Evolutionary conservation across 345 rosid genomes (phyloP).

Genomic region (Geranium rotundifolium): DNA sequence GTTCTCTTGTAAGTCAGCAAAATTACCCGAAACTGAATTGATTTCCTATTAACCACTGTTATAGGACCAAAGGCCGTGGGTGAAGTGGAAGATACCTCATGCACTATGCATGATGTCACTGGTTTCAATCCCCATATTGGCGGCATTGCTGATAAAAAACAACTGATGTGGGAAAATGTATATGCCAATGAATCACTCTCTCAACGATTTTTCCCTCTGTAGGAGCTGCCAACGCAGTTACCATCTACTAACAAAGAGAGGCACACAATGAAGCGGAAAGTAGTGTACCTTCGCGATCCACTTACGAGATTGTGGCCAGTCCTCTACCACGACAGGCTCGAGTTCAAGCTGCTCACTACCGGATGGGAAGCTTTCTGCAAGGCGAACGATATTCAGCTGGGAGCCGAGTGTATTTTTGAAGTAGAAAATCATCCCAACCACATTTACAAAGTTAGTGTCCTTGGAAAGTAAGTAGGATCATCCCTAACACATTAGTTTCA

Average conservation of each 20-base stretch:
- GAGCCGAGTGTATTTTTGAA: conserved; percentile 24
- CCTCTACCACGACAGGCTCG: conserved; percentile 13
- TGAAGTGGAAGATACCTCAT: too few relatives aligned
- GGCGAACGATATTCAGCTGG: conserved; percentile 19
- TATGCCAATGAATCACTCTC: too few relatives aligned
- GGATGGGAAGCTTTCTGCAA: conserved; percentile 28
- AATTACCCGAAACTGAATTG: too few relatives aligned
- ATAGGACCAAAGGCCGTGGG: too few relatives aligned
- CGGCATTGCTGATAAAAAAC: too few relatives aligned
- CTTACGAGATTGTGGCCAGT: conserved; percentile 24
- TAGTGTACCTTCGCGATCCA: conserved; percentile 25
- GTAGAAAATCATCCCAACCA: neutral
- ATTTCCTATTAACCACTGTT: too few relatives aligned
- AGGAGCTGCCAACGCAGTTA: conserved; percentile 22
- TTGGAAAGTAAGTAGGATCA: too few relatives aligned
- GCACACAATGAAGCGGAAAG: conserved; percentile 4
- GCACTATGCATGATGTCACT: too few relatives aligned
- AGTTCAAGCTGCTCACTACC: conserved; percentile 5
- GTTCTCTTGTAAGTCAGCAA: conserved; percentile 14
- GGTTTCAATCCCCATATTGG: too few relatives aligned
- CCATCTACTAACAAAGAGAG: conserved; percentile 6
- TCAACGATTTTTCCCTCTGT: neutral
- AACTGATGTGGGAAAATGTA: too few relatives aligned
- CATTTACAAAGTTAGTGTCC: too few relatives aligned
- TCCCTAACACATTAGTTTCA: too few relatives aligned